Percentiles rank a stretch among this genome's conserved stretches.
Conservation (phyloP, 371 early-diverging fungal species). For the Mucor mucedo region DNA sequence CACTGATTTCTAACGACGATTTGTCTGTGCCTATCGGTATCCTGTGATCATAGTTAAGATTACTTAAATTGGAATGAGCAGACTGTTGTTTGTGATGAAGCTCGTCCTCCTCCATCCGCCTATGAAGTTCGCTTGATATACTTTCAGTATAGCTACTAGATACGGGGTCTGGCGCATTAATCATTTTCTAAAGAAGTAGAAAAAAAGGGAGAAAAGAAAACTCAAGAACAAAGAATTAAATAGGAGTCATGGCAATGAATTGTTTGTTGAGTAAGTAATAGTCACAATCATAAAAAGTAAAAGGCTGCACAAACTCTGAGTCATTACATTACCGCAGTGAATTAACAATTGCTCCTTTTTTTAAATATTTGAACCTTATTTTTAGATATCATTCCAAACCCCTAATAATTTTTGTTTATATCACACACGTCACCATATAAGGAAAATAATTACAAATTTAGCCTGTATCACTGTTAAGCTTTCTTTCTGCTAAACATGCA, state of each 20-base stretch:
- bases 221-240: neutral
- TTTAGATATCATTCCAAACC: too few species aligned
- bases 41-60: neutral
- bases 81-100: conserved; percentile 6
- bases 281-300: neutral
- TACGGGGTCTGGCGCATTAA: conserved; percentile 20
- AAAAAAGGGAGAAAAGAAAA: conserved; percentile 6
- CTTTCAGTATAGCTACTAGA: conserved; percentile 44
- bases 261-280: neutral
- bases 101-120: neutral
- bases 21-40: neutral
- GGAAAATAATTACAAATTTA: too few species aligned
- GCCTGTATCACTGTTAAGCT: too few species aligned
- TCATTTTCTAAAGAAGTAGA: conserved; percentile 8
- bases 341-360: too few species aligned
- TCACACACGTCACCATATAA: too few species aligned
- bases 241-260: neutral
- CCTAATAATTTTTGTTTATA: too few species aligned
- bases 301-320: too few species aligned
- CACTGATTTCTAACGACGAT: neutral
- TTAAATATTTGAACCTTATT: too few species aligned
- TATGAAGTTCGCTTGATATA: conserved; percentile 25
- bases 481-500: too few species aligned
- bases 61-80: conserved; percentile 9
- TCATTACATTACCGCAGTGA: too few species aligned